phyloP scores from a whole-genome alignment of 352 stramenopile genomes.

The Globisporangium takayamanum region DNA sequence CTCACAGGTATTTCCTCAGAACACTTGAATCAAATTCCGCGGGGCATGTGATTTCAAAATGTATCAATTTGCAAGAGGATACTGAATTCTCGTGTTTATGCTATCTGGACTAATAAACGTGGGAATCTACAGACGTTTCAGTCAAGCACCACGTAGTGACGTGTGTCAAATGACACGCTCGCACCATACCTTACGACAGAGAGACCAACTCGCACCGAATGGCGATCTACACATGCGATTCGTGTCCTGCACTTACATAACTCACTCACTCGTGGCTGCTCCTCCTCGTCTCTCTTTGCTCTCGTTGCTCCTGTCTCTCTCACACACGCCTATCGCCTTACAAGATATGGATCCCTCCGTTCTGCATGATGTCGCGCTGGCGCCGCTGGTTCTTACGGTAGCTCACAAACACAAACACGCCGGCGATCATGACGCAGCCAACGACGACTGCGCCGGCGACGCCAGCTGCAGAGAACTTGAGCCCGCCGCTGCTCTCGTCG shows the following conservation, averaged over 20 bases:
- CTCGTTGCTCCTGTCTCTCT: neutral
- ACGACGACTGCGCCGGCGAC: conserved; percentile 53
- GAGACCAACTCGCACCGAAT: too few species aligned
- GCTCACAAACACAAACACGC: conserved; percentile 34
- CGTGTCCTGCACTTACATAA: conserved; percentile 4
- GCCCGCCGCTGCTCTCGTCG: neutral
- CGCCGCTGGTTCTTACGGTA: conserved; percentile 76
- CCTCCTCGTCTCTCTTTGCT: neutral
- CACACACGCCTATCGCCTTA: conserved; percentile 2
- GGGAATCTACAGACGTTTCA: too few species aligned
- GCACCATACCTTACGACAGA: too few species aligned
- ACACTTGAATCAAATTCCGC: neutral
- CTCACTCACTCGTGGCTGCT: neutral
- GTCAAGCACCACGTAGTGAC: too few species aligned
- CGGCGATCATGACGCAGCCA: conserved; percentile 41
- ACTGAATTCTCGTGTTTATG: too few species aligned
- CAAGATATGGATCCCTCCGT: conserved; percentile 37
- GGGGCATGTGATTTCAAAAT: neutral
- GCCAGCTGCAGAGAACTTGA: conserved; percentile 46
- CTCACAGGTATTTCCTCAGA: neutral
- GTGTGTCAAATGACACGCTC: too few species aligned
- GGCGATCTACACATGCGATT: too few species aligned
- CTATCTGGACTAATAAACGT: too few species aligned
- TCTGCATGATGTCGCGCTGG: conserved; percentile 74
- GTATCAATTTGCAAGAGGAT: neutral